Evolutionary conservation across 2,329 filamentous ascomycete genomes (phyloP).

Genomic region (Scedosporium minutisporum): DNA sequence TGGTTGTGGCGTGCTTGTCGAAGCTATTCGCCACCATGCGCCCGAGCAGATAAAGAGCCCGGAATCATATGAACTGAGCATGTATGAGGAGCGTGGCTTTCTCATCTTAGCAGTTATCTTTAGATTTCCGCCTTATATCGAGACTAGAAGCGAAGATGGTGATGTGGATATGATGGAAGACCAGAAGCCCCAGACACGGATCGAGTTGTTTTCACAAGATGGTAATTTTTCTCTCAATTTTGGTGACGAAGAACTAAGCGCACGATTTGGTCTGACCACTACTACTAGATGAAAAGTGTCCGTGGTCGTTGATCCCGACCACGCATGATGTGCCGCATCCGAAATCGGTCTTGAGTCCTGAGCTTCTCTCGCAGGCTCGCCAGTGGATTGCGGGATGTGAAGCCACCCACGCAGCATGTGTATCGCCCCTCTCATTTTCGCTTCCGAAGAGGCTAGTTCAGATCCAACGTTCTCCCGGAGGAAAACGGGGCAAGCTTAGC

Average conservation of each 20-base stretch:
- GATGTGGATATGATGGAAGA: background rate
- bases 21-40: background rate
- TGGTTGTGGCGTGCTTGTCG: background rate
- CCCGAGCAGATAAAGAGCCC: background rate
- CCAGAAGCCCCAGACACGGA: background rate
- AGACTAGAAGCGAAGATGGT: background rate
- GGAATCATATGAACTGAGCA: background rate
- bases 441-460: background rate
- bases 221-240: background rate
- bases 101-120: background rate
- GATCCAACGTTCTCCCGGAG: background rate
- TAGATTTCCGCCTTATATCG: background rate
- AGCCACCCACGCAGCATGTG: background rate
- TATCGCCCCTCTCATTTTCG: background rate
- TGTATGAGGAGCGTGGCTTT: background rate
- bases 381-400: background rate
- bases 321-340: background rate
- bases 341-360: background rate
- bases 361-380: background rate
- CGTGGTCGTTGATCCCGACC: background rate
- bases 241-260: background rate
- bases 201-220: background rate
- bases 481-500: background rate
- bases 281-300: background rate
- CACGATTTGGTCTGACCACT: background rate